These are phyloP conservation scores for Magnusiomyces magnusii DNA, from an alignment of 1,139 yeast genomes.

Conservation along the genomic window DNA sequence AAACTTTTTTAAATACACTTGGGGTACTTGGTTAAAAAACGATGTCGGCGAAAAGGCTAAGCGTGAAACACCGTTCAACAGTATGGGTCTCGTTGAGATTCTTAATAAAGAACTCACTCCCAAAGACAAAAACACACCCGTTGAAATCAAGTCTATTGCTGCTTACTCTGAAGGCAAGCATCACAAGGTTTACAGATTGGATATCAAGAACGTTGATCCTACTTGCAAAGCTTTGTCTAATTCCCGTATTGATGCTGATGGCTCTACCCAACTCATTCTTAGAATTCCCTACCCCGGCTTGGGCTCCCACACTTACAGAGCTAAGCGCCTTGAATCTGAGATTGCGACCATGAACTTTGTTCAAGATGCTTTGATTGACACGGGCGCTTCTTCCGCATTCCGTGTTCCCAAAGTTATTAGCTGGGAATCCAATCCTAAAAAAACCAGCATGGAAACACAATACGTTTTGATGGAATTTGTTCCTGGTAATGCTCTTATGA, in stretches of 20 bases:
- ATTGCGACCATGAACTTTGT: conserved; percentile 89
- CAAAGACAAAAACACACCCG: conserved; percentile 28
- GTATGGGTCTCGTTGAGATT: conserved; percentile 54
- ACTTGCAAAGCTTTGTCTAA: conserved; percentile 23
- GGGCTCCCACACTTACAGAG: conserved; percentile 52
- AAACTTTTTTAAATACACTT: conserved; percentile 74
- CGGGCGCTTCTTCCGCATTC: conserved; percentile 34
- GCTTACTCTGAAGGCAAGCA: conserved; percentile 93
- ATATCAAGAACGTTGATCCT: conserved; percentile 49
- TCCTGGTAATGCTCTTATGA: conserved; percentile 70
- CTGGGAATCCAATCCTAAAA: conserved; percentile 50
- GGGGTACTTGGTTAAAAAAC: conserved; percentile 92
- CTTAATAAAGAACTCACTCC: conserved; percentile 27
- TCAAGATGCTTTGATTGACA: conserved; percentile 33
- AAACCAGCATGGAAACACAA: conserved; percentile 61
- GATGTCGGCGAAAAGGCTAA: conserved; percentile 65
- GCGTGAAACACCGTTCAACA: conserved; percentile 75
- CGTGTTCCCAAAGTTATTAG: conserved; percentile 63
- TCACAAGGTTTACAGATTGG: conserved; percentile 72
- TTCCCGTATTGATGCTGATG: conserved; percentile 11
- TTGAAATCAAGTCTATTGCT: conserved; percentile 59
- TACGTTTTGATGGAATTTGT: conserved; percentile 73
- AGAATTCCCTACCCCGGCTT: conserved; percentile 69
- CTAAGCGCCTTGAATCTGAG: conserved; percentile 71
- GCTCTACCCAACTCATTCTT: conserved; percentile 43